phyloP scores from a whole-genome alignment of 345 rosid genomes.

The Melastoma malabathricum region DNA sequence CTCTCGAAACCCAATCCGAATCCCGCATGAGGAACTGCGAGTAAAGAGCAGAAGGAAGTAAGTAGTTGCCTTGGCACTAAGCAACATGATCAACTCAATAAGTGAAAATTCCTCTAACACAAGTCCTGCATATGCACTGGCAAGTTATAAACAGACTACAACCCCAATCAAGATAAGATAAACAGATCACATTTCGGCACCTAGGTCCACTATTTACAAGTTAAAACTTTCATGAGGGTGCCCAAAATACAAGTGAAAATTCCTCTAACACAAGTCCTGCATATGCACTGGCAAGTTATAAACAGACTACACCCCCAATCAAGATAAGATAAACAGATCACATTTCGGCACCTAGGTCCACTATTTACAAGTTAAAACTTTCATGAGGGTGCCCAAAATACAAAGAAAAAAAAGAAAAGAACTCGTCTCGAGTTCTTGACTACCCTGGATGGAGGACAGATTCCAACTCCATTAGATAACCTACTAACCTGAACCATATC shows the following conservation, averaged over 20 bases:
- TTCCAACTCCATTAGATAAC: neutral
- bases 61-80: no score
- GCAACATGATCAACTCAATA: no score
- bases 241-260: no score
- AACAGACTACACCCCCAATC: neutral
- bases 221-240: no score
- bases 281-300: neutral
- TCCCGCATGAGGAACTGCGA: slow-evolving; percentile 96
- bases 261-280: no score
- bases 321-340: neutral
- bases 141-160: neutral
- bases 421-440: no score
- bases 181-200: neutral
- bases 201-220: neutral
- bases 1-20: slow-evolving; percentile 93
- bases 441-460: no score
- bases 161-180: neutral
- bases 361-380: neutral
- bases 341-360: neutral
- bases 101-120: no score
- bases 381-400: no score
- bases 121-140: no score
- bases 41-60: neutral
- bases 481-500: slow-evolving; percentile 83
- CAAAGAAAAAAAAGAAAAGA: no score